Percentiles rank a stretch among this genome's conserved stretches.
Evolutionary conservation across 805 yeast species (phyloP).

Genomic region (Candida parachauliodes): DNA sequence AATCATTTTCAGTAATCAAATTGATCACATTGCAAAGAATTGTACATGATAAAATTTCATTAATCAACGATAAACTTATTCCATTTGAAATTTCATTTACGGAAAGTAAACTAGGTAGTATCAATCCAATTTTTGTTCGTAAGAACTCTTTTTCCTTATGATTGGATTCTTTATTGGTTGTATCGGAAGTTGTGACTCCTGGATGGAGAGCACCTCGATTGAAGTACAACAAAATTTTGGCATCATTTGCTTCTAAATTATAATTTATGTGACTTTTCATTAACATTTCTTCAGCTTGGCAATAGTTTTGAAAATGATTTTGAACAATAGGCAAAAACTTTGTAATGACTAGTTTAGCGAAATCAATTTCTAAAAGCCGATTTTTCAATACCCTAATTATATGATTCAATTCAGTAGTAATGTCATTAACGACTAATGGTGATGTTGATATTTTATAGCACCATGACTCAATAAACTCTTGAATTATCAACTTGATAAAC

Average conservation of each 20-base stretch:
- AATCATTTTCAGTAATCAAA: constrained; percentile 68
- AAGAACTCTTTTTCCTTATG: constrained; percentile 50
- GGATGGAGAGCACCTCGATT: constrained; percentile 56
- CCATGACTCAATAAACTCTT: constrained; percentile 60
- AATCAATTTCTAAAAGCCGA: constrained; percentile 45
- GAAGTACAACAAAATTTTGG: constrained; percentile 42
- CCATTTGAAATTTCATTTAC: constrained; percentile 43
- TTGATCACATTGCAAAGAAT: constrained; percentile 48
- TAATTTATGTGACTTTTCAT: constrained; percentile 17
- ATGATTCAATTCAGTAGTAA: constrained; percentile 41
- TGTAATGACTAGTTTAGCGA: constrained; percentile 54
- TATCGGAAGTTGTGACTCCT: constrained; percentile 36
- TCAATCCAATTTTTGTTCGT: constrained; percentile 32
- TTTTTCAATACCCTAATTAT: constrained; percentile 40
- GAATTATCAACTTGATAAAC: constrained; percentile 44
- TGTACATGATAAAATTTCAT: constrained; percentile 60
- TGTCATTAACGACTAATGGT: constrained; percentile 30
- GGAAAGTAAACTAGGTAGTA: constrained; percentile 52
- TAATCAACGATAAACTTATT: constrained; percentile 46
- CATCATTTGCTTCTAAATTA: constrained; percentile 23
- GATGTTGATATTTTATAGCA: constrained; percentile 40
- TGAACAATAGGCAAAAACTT: constrained; percentile 62
- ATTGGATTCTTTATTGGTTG: constrained; percentile 1
- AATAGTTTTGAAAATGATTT: constrained; percentile 55
- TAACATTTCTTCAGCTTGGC: constrained; percentile 37